These are phyloP conservation scores for Gossypium armourianum DNA, from an alignment of 441 rosid species.

Conservation along the genomic window DNA sequence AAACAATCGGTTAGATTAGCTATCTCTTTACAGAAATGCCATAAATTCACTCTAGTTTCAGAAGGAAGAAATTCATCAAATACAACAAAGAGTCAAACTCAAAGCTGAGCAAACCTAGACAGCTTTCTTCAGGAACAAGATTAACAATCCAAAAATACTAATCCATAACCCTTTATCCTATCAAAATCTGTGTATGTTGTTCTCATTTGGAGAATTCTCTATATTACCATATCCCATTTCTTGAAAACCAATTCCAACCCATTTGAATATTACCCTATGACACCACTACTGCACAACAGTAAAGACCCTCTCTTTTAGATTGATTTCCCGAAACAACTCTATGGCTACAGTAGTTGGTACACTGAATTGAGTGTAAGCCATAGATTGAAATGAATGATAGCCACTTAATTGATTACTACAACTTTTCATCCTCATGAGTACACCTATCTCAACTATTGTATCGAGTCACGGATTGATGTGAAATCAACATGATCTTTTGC, in stretches of 20 bases:
- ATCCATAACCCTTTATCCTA: neutral
- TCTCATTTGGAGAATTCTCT: neutral
- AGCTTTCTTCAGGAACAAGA: neutral
- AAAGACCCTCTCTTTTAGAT: neutral
- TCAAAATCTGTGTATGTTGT: neutral
- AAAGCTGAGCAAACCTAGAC: neutral
- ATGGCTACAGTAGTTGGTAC: neutral
- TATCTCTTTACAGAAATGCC: neutral
- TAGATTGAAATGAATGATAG: neutral
- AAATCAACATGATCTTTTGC: neutral
- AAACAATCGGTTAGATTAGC: constrained; percentile 14
- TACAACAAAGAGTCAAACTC: neutral
- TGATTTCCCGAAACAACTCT: neutral
- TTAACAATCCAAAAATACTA: neutral
- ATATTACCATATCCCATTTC: neutral
- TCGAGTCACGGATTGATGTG: neutral
- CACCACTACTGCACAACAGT: neutral
- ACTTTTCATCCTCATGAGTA: neutral
- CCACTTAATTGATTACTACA: neutral
- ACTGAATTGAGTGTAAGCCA: neutral
- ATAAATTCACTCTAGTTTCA: neutral
- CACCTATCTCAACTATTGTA: neutral
- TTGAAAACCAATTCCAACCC: neutral
- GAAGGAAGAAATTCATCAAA: neutral
- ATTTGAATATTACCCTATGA: neutral